Conservation (phyloP, 2,329 filamentous ascomycete genomes). For the Xylariales sp. region DNA sequence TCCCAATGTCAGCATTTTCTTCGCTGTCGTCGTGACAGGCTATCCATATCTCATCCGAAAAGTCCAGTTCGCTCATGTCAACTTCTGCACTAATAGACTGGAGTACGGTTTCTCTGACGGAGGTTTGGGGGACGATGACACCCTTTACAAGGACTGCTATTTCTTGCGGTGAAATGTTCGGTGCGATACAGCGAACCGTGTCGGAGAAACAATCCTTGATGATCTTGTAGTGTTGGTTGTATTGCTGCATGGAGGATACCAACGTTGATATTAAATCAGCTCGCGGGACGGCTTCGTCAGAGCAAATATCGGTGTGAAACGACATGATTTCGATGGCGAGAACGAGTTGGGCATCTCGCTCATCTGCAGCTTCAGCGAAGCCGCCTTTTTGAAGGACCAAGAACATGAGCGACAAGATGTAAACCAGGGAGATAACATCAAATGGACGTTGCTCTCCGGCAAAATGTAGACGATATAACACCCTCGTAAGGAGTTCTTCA, state of each 20-base stretch:
- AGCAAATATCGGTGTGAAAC: conserved; percentile 79
- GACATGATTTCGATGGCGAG: conserved; percentile 83
- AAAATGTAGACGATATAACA: conserved; percentile 87
- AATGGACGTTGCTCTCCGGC: conserved; percentile 91
- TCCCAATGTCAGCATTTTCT: conserved; percentile 79
- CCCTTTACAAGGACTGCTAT: conserved; percentile 73
- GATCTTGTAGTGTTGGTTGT: conserved; percentile 89
- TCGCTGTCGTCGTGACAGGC: conserved; percentile 85
- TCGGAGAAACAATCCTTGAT: conserved; percentile 91
- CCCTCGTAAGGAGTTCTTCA: conserved; percentile 76
- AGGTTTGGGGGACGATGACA: conserved; percentile 69
- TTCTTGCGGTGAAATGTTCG: conserved; percentile 71
- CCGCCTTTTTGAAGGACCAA: conserved; percentile 75
- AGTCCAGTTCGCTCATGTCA: conserved; percentile 81
- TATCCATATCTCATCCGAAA: conserved; percentile 89
- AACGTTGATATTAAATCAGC: conserved; percentile 67
- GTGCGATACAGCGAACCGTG: conserved; percentile 76
- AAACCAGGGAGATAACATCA: conserved; percentile 81
- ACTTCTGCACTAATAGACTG: conserved; percentile 90
- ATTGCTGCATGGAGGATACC: conserved; percentile 78
- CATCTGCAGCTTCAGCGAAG: conserved; percentile 67
- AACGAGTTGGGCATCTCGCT: conserved; percentile 83
- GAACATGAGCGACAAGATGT: conserved; percentile 78
- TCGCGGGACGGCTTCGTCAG: conserved; percentile 71
- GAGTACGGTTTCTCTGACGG: conserved; percentile 78